Base-by-base conservation (phyloP, 805 yeast species). In the Monosporozyma siamensis region DNA sequence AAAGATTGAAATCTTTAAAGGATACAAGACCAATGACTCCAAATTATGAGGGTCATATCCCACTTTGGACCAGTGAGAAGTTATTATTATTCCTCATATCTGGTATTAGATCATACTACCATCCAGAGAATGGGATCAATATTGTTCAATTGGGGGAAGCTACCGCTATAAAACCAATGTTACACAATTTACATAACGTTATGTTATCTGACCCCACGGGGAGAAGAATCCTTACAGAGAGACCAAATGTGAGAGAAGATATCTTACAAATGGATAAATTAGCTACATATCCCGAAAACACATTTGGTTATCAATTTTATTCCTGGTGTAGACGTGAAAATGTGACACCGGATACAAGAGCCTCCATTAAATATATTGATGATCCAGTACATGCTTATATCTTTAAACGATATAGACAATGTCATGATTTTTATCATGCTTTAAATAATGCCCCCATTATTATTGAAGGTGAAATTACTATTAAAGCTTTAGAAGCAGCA, bases 401-500 rank as follows among this genome's bases (percentile, higher is more conserved):
- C n/a, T 87, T 80, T 69, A 94, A 87, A 60, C 69, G 98, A 53
- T 92, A 90, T 59, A 75, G 98, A 41, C 97, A 92, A 59, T 89
- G 96, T 58, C 98, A 92, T 56, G 98, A 92, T 58, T 92, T 92
- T 56, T 90, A 88, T 58, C 98, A 92, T 58, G 85, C 97, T 1
- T 71, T 92, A 23, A 82, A 94, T 0, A 90, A 94, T 12, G 70
- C 86, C 40, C 97, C 97, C 0, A 84, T 89, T 38, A 80, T 84
- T 35, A 76, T 92, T 49, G 97, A 92, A 57, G 98, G 98, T n/a
- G 98, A 92, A 58, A 81, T 92, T 41, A 87, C 96, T 0, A 82
- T 92, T 15, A 92, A 92, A 63, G 82, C 88, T 10, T 78, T 92
- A 52, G 98, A 90, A 62, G 94, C 80, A 55, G 82, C 92, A 56